Conservation (phyloP, 176 grass and related monocot genomes). For the Juncus effusus region DNA sequence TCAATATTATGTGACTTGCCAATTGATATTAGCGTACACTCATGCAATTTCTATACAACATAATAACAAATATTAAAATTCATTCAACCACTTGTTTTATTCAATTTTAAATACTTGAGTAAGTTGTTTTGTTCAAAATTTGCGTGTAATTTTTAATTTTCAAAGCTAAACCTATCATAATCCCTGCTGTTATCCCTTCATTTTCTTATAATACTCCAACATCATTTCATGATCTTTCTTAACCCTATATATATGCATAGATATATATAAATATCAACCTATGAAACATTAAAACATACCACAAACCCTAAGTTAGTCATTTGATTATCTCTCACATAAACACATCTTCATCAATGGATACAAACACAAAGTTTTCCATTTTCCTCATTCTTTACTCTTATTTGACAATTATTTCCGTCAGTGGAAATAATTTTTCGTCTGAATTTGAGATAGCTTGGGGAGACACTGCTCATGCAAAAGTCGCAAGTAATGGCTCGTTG, state of each 20-base stretch:
- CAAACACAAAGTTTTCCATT: not conserved
- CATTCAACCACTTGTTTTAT: too few relatives aligned
- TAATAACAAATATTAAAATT: not conserved
- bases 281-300: too few relatives aligned
- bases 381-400: too few relatives aligned
- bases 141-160: too few relatives aligned
- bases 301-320: too few relatives aligned
- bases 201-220: too few relatives aligned
- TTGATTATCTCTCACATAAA: not conserved
- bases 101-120: too few relatives aligned
- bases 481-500: not conserved
- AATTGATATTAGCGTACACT: conserved; percentile 1
- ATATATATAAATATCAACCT: not conserved
- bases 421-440: not conserved
- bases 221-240: too few relatives aligned
- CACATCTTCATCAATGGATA: not conserved
- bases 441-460: conserved; percentile 14
- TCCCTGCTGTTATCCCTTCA: not conserved
- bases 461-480: not conserved
- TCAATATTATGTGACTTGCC: too few relatives aligned
- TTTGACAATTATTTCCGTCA: not conserved
- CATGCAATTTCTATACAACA: not conserved
- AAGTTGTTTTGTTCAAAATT: too few relatives aligned
- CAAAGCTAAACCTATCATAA: too few relatives aligned
- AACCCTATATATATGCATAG: not conserved